Percentiles rank a stretch among this genome's conserved stretches.
Evolutionary conservation across 2,329 filamentous ascomycete genomes (phyloP).

Genomic region (Leptoxyphium fumago): DNA sequence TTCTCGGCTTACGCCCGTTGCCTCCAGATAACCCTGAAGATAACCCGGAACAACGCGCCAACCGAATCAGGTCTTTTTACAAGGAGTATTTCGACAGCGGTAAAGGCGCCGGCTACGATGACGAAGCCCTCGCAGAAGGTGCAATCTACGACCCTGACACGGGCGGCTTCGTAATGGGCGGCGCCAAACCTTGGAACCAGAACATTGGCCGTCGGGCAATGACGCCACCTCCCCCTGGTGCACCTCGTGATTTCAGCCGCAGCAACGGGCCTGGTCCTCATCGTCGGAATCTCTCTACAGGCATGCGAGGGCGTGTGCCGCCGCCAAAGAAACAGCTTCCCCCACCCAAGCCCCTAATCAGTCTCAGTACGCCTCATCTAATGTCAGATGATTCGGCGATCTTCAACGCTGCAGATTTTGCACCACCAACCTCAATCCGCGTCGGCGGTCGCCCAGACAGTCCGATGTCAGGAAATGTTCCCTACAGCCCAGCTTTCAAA

Average conservation of each 20-base stretch:
- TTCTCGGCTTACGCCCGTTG: slow-evolving; percentile 59
- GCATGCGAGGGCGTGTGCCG: slow-evolving; percentile 13
- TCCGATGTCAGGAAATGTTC: slow-evolving; percentile 41
- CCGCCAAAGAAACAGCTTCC: slow-evolving; percentile 45
- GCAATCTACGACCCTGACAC: slow-evolving; percentile 40
- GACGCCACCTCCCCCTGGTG: slow-evolving; percentile 72
- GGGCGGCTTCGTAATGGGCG: slow-evolving; percentile 45
- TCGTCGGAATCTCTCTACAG: slow-evolving; percentile 28
- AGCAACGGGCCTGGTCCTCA: slow-evolving; percentile 26
- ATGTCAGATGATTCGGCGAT: slow-evolving; percentile 55
- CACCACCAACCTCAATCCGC: slow-evolving; percentile 49
- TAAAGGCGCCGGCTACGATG: slow-evolving; percentile 37
- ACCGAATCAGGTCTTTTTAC: slow-evolving; percentile 96
- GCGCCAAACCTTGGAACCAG: slow-evolving; percentile 55
- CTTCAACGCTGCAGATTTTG: slow-evolving; percentile 68
- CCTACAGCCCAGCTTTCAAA: slow-evolving; percentile 61
- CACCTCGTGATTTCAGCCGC: slow-evolving; percentile 28
- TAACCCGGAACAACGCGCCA: slow-evolving; percentile 85
- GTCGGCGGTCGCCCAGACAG: slow-evolving; percentile 53
- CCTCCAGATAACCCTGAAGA: slow-evolving; percentile 77
- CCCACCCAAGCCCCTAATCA: slow-evolving; percentile 57
- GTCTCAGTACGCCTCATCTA: slow-evolving; percentile 73
- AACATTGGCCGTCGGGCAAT: slow-evolving; percentile 80
- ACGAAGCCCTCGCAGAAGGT: slow-evolving; percentile 54
- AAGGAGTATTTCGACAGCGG: slow-evolving; percentile 94